Percentiles rank a stretch among this genome's conserved stretches.
These are phyloP conservation scores for Thecamonas trahens DNA, from an alignment of 78 protist genomes.

Conservation along the genomic window DNA sequence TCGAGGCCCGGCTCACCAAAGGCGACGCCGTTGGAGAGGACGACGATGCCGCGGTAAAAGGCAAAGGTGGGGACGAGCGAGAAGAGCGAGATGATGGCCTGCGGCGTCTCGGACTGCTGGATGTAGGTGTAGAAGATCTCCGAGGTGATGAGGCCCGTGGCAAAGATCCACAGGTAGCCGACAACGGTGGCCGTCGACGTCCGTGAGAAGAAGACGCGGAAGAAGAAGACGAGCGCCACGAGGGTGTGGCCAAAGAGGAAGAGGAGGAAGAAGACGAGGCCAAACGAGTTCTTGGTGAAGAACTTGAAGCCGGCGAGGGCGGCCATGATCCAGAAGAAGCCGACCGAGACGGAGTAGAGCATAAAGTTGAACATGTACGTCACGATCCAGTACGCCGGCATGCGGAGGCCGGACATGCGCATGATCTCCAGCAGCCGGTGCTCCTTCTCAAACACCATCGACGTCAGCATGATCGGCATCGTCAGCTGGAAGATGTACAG, in stretches of 20 bases:
- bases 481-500: conserved; percentile 31
- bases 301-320: neutral
- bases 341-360: conserved; percentile 24
- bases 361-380: conserved; percentile 38
- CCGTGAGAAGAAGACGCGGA: neutral
- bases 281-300: neutral
- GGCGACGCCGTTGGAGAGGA: too few species aligned
- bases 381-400: conserved; percentile 50
- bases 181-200: neutral
- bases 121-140: neutral
- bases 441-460: conserved; percentile 43
- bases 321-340: neutral
- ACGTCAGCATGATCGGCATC: conserved; percentile 27
- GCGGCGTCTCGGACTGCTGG: neutral
- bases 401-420: conserved; percentile 40
- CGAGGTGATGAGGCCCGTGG: neutral
- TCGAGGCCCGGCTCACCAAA: too few species aligned
- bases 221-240: conserved; percentile 3
- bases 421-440: conserved; percentile 23
- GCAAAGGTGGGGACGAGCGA: too few species aligned
- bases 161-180: conserved; percentile 9
- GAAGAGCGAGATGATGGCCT: neutral
- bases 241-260: conserved; percentile 7
- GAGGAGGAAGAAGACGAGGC: neutral
- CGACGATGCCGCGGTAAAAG: too few species aligned